Conservation (phyloP, 2,329 filamentous ascomycete species). For the Microsporum audouinii region DNA sequence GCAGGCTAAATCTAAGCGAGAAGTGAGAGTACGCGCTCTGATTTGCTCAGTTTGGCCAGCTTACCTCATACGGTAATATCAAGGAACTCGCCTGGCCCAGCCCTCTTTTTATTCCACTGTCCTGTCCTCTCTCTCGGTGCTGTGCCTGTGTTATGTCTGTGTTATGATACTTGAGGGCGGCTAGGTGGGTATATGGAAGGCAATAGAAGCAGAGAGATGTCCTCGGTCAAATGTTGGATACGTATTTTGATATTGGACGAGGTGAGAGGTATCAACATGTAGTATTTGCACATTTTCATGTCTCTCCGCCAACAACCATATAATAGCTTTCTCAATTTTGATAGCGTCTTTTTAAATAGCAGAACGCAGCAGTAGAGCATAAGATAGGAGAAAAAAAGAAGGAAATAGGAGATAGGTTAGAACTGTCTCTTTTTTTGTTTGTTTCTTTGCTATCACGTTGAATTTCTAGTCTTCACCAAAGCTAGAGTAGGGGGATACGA, state of each 20-base stretch:
- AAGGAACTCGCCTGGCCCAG: not conserved
- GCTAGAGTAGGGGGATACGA: not conserved
- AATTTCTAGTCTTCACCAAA: not conserved
- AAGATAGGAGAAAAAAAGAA: not conserved
- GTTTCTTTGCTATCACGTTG: not conserved
- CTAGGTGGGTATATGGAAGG: not conserved
- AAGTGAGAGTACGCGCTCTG: not conserved
- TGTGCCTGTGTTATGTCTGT: too few relatives aligned
- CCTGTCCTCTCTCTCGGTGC: not conserved
- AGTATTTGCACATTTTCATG: not conserved
- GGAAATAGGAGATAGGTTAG: not conserved
- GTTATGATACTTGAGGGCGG: not conserved
- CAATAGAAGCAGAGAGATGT: not conserved
- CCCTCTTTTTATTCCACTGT: not conserved
- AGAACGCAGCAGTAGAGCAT: not conserved
- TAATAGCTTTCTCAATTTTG: not conserved
- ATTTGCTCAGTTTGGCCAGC: slow-evolving; percentile 4
- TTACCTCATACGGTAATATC: not conserved
- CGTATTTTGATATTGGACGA: not conserved
- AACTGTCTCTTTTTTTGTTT: not conserved
- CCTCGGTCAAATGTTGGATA: not conserved
- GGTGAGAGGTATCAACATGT: not conserved
- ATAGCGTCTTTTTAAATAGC: not conserved
- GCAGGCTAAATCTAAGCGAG: slow-evolving; percentile 9
- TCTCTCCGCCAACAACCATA: not conserved